Evolutionary conservation across 345 rosid genomes (phyloP), one percentile per base, ranked within the genome.

Genomic region (Mangifera indica): DNA sequence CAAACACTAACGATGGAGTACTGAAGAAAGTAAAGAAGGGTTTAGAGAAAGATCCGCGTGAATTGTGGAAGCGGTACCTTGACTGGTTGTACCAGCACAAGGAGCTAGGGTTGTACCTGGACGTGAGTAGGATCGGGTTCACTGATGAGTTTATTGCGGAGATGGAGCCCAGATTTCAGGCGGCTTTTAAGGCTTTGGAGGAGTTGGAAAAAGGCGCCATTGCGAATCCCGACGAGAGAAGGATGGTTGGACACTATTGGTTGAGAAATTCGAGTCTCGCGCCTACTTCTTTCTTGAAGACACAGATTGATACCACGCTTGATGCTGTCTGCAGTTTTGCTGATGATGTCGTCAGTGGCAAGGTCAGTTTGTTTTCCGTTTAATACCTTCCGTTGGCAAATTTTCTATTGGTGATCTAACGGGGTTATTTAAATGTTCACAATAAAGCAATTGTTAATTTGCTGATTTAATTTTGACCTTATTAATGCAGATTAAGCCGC

Each of bases 161-260:
- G 48, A 95, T 95, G 99, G 98, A 86, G 80, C 88, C 85, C 5
- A 82, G 93, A 8, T 88, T 95, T 32, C 76, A 83, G 69, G 73
- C 75, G 44, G 97, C 99, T 26, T 87, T 95, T 11, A 85, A 80
- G 81, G 86, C 89, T 11, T 89, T 95, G 98, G 93, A 78, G 75
- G 92, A 86, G 74, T 79, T 95, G 55, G 99, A 95, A 76, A 95
- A 91, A 42, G 99, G 98, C 8, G 84, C 99, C 67, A 91, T 95
- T 66, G 91, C 99, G 65, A 95, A 95, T 74, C 99, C 99, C 17
- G 99, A 95, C 52, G 99, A 95, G 78, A 89, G 96, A 10, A 84
- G 99, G 77, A 95, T 95, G 99, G 99, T 95, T 26, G 99, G 99
- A 3, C 99, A 95, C 76, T 95, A 95, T 65, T 95, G 99, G 99